These are phyloP conservation scores for Aspergillus hiratsukae DNA, from an alignment of 2,329 filamentous ascomycete genomes.

Conservation along the genomic window DNA sequence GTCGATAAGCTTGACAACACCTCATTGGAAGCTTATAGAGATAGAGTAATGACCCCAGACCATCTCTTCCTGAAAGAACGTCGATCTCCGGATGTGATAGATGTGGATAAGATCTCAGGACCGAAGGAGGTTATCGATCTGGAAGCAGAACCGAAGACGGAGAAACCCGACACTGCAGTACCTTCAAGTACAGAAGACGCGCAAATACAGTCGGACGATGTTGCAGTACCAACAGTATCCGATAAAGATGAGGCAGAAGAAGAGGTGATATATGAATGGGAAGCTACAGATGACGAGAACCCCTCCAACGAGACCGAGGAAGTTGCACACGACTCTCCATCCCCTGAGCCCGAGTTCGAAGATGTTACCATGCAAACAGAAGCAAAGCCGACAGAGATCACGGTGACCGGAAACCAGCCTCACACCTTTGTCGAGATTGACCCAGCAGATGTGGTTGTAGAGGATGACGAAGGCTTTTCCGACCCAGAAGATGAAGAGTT, in stretches of 20 bases:
- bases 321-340: conserved; percentile 35
- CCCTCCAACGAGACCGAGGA: conserved; percentile 5
- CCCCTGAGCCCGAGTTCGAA: conserved; percentile 35
- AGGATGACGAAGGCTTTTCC: conserved; percentile 62
- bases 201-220: background rate
- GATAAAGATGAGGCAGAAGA: conserved; percentile 18
- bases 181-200: background rate
- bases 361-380: conserved; percentile 18
- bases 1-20: conserved; percentile 20
- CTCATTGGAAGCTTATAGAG: conserved; percentile 21
- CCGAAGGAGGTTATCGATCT: conserved; percentile 29
- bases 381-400: conserved; percentile 17
- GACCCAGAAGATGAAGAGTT: conserved; percentile 92
- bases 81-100: conserved; percentile 35
- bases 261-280: conserved; percentile 12
- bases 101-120: conserved; percentile 33
- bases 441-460: conserved; percentile 25
- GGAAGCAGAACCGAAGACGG: conserved; percentile 18
- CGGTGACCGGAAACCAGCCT: conserved; percentile 23
- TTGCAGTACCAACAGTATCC: background rate
- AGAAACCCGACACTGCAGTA: background rate
- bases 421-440: conserved; percentile 6
- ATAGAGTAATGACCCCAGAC: conserved; percentile 16
- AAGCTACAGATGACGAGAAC: conserved; percentile 15
- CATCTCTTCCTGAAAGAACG: conserved; percentile 27